phyloP scores from a whole-genome alignment of 2,329 filamentous ascomycete species.

The Dryadomyces quercivorus region DNA sequence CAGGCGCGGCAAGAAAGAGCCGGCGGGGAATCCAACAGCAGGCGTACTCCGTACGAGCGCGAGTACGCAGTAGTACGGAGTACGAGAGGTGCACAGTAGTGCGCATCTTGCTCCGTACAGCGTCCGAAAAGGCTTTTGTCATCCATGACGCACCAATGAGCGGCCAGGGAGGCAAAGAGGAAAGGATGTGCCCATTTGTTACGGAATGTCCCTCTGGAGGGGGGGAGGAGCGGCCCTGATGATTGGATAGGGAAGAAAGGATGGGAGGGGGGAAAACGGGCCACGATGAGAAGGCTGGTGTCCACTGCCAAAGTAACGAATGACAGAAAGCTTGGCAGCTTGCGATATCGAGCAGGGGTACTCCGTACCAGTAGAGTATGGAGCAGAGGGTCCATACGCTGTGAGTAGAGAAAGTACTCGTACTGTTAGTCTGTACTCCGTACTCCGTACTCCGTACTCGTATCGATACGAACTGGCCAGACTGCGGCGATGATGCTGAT shows the following conservation, averaged over 20 bases:
- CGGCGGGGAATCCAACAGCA: not conserved
- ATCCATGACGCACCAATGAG: conserved; percentile 1
- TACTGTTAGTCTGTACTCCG: too few relatives aligned
- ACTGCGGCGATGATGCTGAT: too few relatives aligned
- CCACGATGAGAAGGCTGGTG: not conserved
- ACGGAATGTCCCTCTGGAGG: not conserved
- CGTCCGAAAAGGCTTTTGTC: not conserved
- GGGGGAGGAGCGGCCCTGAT: not conserved
- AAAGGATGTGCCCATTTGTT: not conserved
- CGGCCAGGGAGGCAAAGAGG: not conserved
- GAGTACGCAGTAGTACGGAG: not conserved
- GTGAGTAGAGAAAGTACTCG: too few relatives aligned
- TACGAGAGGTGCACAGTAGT: too few relatives aligned
- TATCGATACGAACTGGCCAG: too few relatives aligned
- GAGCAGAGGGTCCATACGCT: too few relatives aligned
- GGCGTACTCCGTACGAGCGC: too few relatives aligned
- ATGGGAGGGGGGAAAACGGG: not conserved
- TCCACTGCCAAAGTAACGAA: not conserved
- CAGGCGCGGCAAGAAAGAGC: not conserved
- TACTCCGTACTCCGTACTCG: too few relatives aligned
- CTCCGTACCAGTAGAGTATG: too few relatives aligned
- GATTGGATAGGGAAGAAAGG: not conserved
- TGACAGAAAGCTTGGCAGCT: too few relatives aligned
- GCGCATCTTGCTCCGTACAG: not conserved
- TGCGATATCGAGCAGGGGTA: not conserved